These are phyloP conservation scores for Aspergillus calidoustus DNA, from an alignment of 2,329 filamentous ascomycete species.

Conservation along the genomic window DNA sequence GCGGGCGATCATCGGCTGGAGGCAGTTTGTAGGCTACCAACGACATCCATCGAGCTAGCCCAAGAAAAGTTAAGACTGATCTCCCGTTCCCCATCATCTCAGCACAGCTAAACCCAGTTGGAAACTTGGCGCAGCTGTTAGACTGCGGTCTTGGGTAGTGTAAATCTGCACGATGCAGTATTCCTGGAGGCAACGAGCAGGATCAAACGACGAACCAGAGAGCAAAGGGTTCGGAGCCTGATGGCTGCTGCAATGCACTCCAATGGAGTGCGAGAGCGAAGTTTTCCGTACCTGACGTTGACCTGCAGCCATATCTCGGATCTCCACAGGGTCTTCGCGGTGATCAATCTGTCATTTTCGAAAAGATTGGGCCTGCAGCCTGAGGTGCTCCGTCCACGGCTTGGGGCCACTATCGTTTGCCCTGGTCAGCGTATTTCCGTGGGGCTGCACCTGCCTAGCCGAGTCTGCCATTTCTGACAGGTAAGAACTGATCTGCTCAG, in stretches of 20 bases:
- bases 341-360: conserved; percentile 1
- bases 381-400: background rate
- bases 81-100: conserved; percentile 9
- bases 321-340: conserved; percentile 5
- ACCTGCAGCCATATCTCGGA: conserved; percentile 7
- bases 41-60: conserved; percentile 1
- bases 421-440: background rate
- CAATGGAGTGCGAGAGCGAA: conserved; percentile 6
- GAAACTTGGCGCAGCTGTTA: conserved; percentile 22
- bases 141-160: conserved; percentile 17
- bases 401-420: background rate
- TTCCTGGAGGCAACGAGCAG: conserved; percentile 11
- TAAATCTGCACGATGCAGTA: background rate
- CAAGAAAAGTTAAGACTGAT: conserved; percentile 6
- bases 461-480: conserved; percentile 11
- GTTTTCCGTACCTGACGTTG: conserved; percentile 17
- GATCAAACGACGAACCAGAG: conserved; percentile 6
- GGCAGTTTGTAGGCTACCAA: conserved; percentile 5
- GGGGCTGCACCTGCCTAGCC: background rate
- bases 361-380: background rate
- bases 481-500: conserved; percentile 4
- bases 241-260: conserved; percentile 6
- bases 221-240: conserved; percentile 1
- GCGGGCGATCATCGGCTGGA: conserved; percentile 7
- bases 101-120: conserved; percentile 17